A percentile compares a stretch with the other conserved stretches of the same genome.
phyloP scores from a whole-genome alignment of 2,329 filamentous ascomycete genomes.

The Stagonosporopsis rhizophila region DNA sequence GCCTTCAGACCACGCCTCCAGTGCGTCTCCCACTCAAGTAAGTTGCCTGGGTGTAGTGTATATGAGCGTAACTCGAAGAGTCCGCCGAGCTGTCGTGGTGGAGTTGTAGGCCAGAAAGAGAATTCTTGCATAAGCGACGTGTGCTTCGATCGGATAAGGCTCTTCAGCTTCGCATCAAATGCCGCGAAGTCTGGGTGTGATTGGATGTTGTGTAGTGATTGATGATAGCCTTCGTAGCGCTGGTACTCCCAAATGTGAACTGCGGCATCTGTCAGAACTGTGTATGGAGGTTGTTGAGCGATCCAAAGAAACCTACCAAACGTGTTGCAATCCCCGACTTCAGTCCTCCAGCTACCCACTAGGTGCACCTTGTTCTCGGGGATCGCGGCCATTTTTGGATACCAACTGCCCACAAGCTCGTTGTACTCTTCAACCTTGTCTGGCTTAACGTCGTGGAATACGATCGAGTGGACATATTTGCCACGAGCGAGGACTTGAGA shows the following conservation, averaged over 20 bases:
- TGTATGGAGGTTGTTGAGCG: neutral
- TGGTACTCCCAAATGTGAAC: slow-evolving; percentile 99
- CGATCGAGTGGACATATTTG: slow-evolving; percentile 98
- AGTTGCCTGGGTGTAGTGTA: slow-evolving; percentile 91
- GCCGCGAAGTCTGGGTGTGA: slow-evolving; percentile 81
- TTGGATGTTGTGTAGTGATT: slow-evolving; percentile 84
- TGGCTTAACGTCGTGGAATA: slow-evolving; percentile 93
- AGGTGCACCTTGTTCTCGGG: slow-evolving; percentile 93
- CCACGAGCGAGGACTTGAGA: slow-evolving; percentile 92
- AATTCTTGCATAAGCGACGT: slow-evolving; percentile 99
- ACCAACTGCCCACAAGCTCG: slow-evolving; percentile 87
- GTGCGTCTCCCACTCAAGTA: slow-evolving; percentile 98
- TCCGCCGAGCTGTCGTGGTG: slow-evolving; percentile 87
- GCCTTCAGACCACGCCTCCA: slow-evolving; percentile 93
- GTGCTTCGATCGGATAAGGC: slow-evolving; percentile 82
- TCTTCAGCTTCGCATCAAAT: slow-evolving; percentile 85
- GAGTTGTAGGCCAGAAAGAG: slow-evolving; percentile 97
- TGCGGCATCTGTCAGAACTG: slow-evolving; percentile 50
- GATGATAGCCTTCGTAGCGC: slow-evolving; percentile 93
- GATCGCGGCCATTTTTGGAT: slow-evolving; percentile 83
- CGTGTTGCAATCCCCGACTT: slow-evolving; percentile 95
- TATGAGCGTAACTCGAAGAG: slow-evolving; percentile 97
- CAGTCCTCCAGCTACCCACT: slow-evolving; percentile 97
- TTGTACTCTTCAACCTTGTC: slow-evolving; percentile 96
- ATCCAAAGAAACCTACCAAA: slow-evolving; percentile 70